phyloP scores from a whole-genome alignment of 2,329 filamentous ascomycete species.

The Stylonectria norvegica region DNA sequence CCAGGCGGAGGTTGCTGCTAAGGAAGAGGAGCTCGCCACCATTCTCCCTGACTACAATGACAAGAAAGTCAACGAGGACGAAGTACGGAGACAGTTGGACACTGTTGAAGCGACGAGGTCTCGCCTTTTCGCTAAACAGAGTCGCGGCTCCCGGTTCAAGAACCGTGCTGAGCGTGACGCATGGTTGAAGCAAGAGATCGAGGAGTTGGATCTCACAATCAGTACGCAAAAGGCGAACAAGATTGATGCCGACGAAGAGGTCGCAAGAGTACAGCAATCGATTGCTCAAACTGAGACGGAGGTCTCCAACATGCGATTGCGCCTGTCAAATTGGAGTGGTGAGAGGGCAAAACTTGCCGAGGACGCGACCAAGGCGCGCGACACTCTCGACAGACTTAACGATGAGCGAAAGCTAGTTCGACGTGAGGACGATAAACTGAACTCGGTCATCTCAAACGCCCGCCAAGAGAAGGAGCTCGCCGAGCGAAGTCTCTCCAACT shows the following conservation, averaged over 20 bases:
- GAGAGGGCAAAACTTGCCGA: slow-evolving; percentile 70
- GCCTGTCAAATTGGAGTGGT: slow-evolving; percentile 75
- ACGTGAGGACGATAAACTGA: slow-evolving; percentile 84
- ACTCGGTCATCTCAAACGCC: slow-evolving; percentile 71
- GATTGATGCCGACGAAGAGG: slow-evolving; percentile 81
- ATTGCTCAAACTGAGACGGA: slow-evolving; percentile 72
- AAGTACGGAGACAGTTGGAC: slow-evolving; percentile 68
- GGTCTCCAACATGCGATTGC: slow-evolving; percentile 64
- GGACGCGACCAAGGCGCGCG: slow-evolving; percentile 72
- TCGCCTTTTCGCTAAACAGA: slow-evolving; percentile 88
- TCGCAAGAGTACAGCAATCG: slow-evolving; percentile 64
- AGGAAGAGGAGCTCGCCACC: slow-evolving; percentile 70
- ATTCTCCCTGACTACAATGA: slow-evolving; percentile 75
- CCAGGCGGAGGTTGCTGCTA: slow-evolving; percentile 67
- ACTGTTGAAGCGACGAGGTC: slow-evolving; percentile 71
- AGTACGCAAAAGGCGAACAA: slow-evolving; percentile 80
- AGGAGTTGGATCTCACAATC: slow-evolving; percentile 72
- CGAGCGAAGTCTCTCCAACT: slow-evolving; percentile 72
- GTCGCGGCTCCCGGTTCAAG: slow-evolving; percentile 79
- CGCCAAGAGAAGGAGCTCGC: slow-evolving; percentile 73
- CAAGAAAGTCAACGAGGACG: slow-evolving; percentile 69
- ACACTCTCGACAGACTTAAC: slow-evolving; percentile 71
- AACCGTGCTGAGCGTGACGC: slow-evolving; percentile 85
- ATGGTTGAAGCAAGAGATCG: slow-evolving; percentile 76
- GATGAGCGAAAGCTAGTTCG: slow-evolving; percentile 86